Percentiles rank a stretch among this genome's conserved stretches.
Evolutionary conservation across 441 rosid species (phyloP).

Genomic region (Pelargonium citronellum): DNA sequence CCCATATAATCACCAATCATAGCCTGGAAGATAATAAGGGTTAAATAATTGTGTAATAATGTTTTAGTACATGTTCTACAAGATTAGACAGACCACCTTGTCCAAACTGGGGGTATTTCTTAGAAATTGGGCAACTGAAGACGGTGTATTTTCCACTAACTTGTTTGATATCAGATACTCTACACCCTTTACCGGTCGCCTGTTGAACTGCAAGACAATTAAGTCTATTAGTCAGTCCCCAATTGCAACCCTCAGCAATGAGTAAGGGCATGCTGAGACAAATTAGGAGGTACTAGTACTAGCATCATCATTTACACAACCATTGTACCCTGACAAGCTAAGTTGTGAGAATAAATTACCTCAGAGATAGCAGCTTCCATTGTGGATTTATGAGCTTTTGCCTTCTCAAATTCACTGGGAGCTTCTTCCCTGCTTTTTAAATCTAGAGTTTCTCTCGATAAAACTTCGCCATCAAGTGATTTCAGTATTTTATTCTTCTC

Average conservation of each 20-base stretch:
- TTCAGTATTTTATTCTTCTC: constrained; percentile 33
- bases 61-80: constrained; percentile 11
- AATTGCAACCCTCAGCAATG: constrained; percentile 3
- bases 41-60: constrained; percentile 28
- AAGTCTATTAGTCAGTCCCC: constrained; percentile 22
- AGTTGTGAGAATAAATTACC: constrained; percentile 37
- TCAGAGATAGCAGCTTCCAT: constrained; percentile 89
- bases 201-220: constrained; percentile 75
- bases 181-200: constrained; percentile 75
- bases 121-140: constrained; percentile 83
- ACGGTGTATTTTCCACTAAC: constrained; percentile 75
- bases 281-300: neutral
- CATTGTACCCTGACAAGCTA: neutral
- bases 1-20: constrained; percentile 98
- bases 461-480: constrained; percentile 45
- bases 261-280: neutral
- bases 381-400: constrained; percentile 97
- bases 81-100: constrained; percentile 52
- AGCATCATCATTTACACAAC: neutral
- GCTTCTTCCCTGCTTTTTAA: constrained; percentile 56
- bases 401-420: constrained; percentile 86
- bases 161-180: constrained; percentile 73
- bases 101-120: constrained; percentile 67
- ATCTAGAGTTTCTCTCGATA: constrained; percentile 27
- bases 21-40: constrained; percentile 55